Base-by-base conservation (phyloP, 2,329 filamentous ascomycete genomes). In the Aspergillus vadensis region DNA sequence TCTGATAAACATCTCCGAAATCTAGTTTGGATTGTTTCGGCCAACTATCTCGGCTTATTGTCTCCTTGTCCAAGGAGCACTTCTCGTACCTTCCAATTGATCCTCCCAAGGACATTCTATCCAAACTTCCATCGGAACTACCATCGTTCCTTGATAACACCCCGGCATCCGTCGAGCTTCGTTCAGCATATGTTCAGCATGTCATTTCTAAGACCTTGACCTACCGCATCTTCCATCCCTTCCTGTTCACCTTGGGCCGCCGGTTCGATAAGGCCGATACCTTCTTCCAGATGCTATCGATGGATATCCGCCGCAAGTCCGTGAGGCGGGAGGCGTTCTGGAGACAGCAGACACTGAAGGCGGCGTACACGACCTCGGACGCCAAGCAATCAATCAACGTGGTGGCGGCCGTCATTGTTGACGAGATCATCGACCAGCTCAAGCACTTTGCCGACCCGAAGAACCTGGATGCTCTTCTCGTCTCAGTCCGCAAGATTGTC, bases 291-390 rank as follows among this genome's bases (percentile, higher is more conserved):
- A 80, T 82, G 62, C 78, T 86, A 62, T 85, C 83, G 30, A 80
- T 80, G 67, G 81, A 85, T 55, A 83, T 86, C 55, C 81, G 83
- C 36, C 79, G 80, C 56, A 86, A 85, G 65, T 85, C 82, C 57
- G 80, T 82, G 19, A 78, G 82, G 9, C 82, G 82, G 59, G 84
- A 86, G 68, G 82, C 84, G 4, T 82, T 85, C 60, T 86, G 84
- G 84, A 77, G 84, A 56, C 82, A 85, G 59, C 83, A 85, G 64
- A 85, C 83, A 2, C 78, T 86, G 14, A 82, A 83, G 62, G 83
- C 84, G 17, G 81, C 83, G 8, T 86, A 85, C 70, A 85, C 82
- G 5, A 81, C 82, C 38, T 82, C 80, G 2, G 82, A 82, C 59
- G 84, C 83, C 1, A 86, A 85, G 63, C 79, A 83, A 65, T 80